A percentile compares a stretch with the other conserved stretches of the same genome.
phyloP scores from a whole-genome alignment of 2,329 filamentous ascomycete species.

The Mycocentrospora acerina region DNA sequence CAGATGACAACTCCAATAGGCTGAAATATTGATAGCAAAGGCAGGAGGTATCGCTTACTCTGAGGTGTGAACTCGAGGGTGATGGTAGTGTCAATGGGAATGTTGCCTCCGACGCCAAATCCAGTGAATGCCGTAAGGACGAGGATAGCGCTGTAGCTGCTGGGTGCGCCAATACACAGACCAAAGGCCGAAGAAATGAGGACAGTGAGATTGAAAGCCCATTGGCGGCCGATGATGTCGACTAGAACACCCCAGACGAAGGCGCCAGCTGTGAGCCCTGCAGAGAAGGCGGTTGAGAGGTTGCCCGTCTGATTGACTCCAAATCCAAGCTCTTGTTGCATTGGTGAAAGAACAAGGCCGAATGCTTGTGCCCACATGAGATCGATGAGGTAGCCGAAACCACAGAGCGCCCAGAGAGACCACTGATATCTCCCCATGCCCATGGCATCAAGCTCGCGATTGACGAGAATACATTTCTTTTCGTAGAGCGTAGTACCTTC shows the following conservation, averaged over 20 bases:
- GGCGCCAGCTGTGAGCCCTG: slow-evolving; percentile 58
- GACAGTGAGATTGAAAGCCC: slow-evolving; percentile 61
- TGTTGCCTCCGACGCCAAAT: slow-evolving; percentile 56
- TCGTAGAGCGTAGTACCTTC: slow-evolving; percentile 39
- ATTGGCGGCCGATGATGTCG: slow-evolving; percentile 55
- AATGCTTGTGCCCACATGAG: slow-evolving; percentile 61
- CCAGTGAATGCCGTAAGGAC: slow-evolving; percentile 58
- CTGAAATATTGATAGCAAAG: slow-evolving; percentile 57
- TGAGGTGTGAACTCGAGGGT: slow-evolving; percentile 58
- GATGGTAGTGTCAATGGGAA: slow-evolving; percentile 59
- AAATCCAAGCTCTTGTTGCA: slow-evolving; percentile 61
- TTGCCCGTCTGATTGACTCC: slow-evolving; percentile 48
- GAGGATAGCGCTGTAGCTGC: slow-evolving; percentile 54
- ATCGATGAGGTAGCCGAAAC: slow-evolving; percentile 59
- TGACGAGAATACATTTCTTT: slow-evolving; percentile 48
- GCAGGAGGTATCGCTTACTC: slow-evolving; percentile 55
- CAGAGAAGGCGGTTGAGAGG: slow-evolving; percentile 57
- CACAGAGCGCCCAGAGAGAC: slow-evolving; percentile 56
- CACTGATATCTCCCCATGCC: slow-evolving; percentile 59
- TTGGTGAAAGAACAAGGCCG: slow-evolving; percentile 54
- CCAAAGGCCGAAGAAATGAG: slow-evolving; percentile 58
- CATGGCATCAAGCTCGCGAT: slow-evolving; percentile 53
- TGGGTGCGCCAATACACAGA: slow-evolving; percentile 53
- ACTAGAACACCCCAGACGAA: slow-evolving; percentile 59
- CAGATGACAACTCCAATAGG: slow-evolving; percentile 57